Conservation (phyloP, 768 basidiomycete genomes). For the Suillus subluteus region DNA sequence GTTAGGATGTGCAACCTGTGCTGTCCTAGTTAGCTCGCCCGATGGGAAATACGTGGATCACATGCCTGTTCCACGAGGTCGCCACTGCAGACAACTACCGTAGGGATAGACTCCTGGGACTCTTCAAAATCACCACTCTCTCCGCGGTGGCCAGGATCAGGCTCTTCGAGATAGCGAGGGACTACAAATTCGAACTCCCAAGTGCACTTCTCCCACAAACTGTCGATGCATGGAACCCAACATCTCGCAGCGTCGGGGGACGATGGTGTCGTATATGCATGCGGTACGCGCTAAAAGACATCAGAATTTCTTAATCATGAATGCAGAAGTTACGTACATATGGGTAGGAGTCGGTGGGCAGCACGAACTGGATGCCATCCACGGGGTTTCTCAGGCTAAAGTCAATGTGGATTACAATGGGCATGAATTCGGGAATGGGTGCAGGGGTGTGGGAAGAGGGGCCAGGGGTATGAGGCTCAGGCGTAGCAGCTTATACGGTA, state of each 20-base stretch:
- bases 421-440: slow-evolving; percentile 67
- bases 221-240: slow-evolving; percentile 98
- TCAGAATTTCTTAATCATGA: slow-evolving; percentile 20
- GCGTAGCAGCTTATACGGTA: slow-evolving; percentile 61
- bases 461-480: slow-evolving; percentile 78
- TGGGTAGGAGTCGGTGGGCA: slow-evolving; percentile 82
- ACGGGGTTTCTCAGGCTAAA: slow-evolving; percentile 84
- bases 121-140: slow-evolving; percentile 49
- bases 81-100: slow-evolving; percentile 91
- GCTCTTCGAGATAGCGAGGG: slow-evolving; percentile 77
- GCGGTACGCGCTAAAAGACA: slow-evolving; percentile 76
- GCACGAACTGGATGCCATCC: slow-evolving; percentile 84
- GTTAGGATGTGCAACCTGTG: slow-evolving; percentile 88
- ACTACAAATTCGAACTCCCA: slow-evolving; percentile 99
- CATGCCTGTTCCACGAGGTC: slow-evolving; percentile 92
- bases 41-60: slow-evolving; percentile 16
- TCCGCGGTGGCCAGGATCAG: slow-evolving; percentile 38
- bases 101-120: slow-evolving; percentile 64
- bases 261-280: slow-evolving; percentile 88
- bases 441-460: slow-evolving; percentile 36
- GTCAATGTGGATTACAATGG: slow-evolving; percentile 74
- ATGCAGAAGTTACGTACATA: slow-evolving; percentile 58
- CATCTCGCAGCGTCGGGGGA: slow-evolving; percentile 92
- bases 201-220: slow-evolving; percentile 93
- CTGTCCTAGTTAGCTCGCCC: slow-evolving; percentile 15